Evolutionary conservation across 2,329 filamentous ascomycete genomes (phyloP).

Genomic region (Cladorrhinum sp.): DNA sequence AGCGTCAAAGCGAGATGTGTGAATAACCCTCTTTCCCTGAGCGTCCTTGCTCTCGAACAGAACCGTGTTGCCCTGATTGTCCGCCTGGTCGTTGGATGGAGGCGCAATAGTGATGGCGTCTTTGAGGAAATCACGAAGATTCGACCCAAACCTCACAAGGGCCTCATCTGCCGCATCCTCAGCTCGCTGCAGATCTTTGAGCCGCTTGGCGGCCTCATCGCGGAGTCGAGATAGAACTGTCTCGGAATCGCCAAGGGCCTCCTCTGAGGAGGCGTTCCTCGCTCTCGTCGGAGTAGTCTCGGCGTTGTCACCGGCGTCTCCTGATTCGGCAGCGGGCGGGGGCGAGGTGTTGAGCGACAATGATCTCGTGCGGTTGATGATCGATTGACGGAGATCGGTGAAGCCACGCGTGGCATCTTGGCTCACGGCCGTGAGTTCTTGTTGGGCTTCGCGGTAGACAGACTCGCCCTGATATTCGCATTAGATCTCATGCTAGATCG

Average conservation of each 20-base stretch:
- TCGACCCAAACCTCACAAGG: constrained; percentile 83
- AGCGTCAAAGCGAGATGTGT: constrained; percentile 90
- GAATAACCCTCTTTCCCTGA: constrained; percentile 86
- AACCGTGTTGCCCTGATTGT: constrained; percentile 49
- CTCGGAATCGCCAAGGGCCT: constrained; percentile 48
- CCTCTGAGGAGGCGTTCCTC: constrained; percentile 40
- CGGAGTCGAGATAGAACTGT: constrained; percentile 74
- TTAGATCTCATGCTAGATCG: neutral
- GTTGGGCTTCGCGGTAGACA: constrained; percentile 79
- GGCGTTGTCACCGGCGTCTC: constrained; percentile 30
- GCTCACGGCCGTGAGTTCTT: constrained; percentile 76
- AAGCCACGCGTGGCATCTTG: constrained; percentile 81
- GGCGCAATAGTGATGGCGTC: constrained; percentile 89
- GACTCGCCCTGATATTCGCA: constrained; percentile 60
- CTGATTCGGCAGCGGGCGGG: constrained; percentile 27
- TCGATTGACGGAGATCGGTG: constrained; percentile 62
- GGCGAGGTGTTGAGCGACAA: constrained; percentile 59
- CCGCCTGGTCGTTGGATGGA: constrained; percentile 51
- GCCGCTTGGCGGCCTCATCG: constrained; percentile 71
- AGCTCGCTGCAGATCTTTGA: constrained; percentile 86
- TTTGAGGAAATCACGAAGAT: constrained; percentile 82
- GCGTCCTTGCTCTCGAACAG: constrained; percentile 94
- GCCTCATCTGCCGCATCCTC: constrained; percentile 97
- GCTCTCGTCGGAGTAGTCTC: constrained; percentile 46
- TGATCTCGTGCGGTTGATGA: constrained; percentile 70